Conservation (phyloP, 108 stramenopile species). For the Aurantiochytrium sp. region DNA sequence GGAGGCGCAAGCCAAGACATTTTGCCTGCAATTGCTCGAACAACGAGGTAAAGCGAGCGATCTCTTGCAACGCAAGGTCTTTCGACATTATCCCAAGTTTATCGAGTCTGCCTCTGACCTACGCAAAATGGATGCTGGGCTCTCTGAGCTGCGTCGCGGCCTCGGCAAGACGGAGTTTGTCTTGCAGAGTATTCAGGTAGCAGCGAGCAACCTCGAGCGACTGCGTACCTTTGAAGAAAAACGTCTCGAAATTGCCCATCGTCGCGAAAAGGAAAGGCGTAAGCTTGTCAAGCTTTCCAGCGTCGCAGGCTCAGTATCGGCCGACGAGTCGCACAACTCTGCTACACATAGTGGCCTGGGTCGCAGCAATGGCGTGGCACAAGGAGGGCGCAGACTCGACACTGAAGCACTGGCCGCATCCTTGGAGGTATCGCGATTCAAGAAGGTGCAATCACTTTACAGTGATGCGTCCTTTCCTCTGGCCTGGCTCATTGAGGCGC, state of each 20-base stretch:
- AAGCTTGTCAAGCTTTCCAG: not conserved
- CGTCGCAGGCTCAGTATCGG: not conserved
- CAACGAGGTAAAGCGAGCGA: not conserved
- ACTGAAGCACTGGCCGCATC: not conserved
- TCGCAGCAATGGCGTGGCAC: not conserved
- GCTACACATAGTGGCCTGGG: not conserved
- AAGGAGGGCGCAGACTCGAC: not conserved
- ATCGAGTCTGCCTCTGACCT: not conserved
- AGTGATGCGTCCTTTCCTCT: not conserved
- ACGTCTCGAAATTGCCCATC: not conserved
- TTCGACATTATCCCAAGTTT: not conserved
- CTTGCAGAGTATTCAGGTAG: not conserved
- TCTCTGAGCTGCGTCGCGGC: not conserved
- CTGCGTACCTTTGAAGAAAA: not conserved
- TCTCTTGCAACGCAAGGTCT: not conserved
- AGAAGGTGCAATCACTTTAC: not conserved
- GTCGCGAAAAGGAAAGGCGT: not conserved
- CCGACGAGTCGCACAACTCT: not conserved
- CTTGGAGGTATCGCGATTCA: not conserved
- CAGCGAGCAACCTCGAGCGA: not conserved
- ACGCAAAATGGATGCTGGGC: not conserved
- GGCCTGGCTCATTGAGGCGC: not conserved
- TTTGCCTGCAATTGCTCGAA: not conserved
- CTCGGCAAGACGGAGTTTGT: slow-evolving; percentile 14
- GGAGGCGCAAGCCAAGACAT: not conserved